Conservation (phyloP, 805 yeast species). For the Candida berthetii region DNA sequence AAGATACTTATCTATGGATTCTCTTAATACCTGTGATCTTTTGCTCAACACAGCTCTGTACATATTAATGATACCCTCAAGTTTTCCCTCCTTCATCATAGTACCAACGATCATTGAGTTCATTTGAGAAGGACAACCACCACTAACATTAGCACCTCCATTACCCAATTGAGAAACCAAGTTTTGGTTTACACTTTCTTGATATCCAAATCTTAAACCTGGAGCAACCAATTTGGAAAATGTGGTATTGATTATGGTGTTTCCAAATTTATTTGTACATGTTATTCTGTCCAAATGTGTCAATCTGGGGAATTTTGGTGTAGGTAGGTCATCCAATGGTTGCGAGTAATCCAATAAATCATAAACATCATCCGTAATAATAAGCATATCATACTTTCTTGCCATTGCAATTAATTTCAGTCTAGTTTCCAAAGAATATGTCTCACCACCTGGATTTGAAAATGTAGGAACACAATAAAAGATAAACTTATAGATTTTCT, state of each 20-base stretch:
- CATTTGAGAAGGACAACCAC: constrained; percentile 86
- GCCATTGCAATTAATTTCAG: constrained; percentile 58
- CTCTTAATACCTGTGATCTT: constrained; percentile 39
- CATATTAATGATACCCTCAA: constrained; percentile 40
- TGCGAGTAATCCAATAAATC: constrained; percentile 58
- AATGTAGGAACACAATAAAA: constrained; percentile 79
- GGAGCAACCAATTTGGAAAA: constrained; percentile 85
- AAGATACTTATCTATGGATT: constrained; percentile 37
- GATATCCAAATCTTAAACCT: constrained; percentile 86
- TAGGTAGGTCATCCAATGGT: constrained; percentile 19
- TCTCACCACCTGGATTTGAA: constrained; percentile 81
- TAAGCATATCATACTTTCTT: constrained; percentile 66
- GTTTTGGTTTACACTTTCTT: constrained; percentile 58
- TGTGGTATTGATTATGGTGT: constrained; percentile 73
- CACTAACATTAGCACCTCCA: constrained; percentile 82
- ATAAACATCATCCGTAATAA: constrained; percentile 83
- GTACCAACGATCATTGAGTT: constrained; percentile 66
- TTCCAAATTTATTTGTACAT: constrained; percentile 44
- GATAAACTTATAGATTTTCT: constrained; percentile 63
- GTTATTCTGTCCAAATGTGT: constrained; percentile 64
- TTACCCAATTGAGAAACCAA: constrained; percentile 57
- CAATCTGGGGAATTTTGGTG: constrained; percentile 39
- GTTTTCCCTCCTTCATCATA: constrained; percentile 45
- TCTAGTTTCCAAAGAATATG: constrained; percentile 49
- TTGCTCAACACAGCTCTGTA: constrained; percentile 40